A percentile compares a stretch with the other conserved stretches of the same genome.
phyloP scores from a whole-genome alignment of 495 filamentous ascomycete genomes.

The Opeltia flavorubescens region DNA sequence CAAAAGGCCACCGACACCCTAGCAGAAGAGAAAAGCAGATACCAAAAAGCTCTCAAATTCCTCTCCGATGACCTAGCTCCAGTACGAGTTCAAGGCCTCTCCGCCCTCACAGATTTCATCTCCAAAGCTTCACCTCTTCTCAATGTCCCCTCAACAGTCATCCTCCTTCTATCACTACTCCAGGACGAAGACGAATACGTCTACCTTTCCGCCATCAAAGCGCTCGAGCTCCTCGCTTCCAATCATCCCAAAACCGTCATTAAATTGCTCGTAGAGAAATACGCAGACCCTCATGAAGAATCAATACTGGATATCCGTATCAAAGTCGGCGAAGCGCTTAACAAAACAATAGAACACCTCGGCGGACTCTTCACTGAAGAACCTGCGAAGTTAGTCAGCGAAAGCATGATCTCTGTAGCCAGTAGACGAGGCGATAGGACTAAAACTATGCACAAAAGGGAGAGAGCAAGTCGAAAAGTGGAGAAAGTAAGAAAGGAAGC shows the following conservation, averaged over 20 bases:
- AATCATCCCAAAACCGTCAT: slow-evolving; percentile 51
- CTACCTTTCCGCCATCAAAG: slow-evolving; percentile 55
- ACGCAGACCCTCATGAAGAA: slow-evolving; percentile 48
- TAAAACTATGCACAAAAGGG: slow-evolving; percentile 38
- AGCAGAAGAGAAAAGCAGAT: slow-evolving; percentile 51
- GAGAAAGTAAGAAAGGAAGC: slow-evolving; percentile 28
- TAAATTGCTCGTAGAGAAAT: slow-evolving; percentile 52
- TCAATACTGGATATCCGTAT: slow-evolving; percentile 50
- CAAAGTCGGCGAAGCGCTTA: slow-evolving; percentile 57
- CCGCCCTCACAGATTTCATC: slow-evolving; percentile 52
- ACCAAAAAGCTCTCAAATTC: slow-evolving; percentile 57
- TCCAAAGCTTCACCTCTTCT: slow-evolving; percentile 45
- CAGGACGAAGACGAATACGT: slow-evolving; percentile 62
- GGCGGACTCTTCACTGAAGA: slow-evolving; percentile 47
- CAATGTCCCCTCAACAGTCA: slow-evolving; percentile 53
- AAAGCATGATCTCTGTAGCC: slow-evolving; percentile 51
- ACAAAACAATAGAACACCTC: slow-evolving; percentile 53
- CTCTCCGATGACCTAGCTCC: slow-evolving; percentile 65
- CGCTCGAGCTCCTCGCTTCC: slow-evolving; percentile 50
- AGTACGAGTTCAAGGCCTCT: slow-evolving; percentile 64
- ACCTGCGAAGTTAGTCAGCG: slow-evolving; percentile 37
- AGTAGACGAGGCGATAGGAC: slow-evolving; percentile 45
- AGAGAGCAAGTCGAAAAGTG: slow-evolving; percentile 33
- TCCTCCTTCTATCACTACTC: slow-evolving; percentile 52
- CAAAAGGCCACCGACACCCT: slow-evolving; percentile 22